Evolutionary conservation across 2,329 filamentous ascomycete genomes (phyloP).

Genomic region (Pyrenophora tritici-repentis): DNA sequence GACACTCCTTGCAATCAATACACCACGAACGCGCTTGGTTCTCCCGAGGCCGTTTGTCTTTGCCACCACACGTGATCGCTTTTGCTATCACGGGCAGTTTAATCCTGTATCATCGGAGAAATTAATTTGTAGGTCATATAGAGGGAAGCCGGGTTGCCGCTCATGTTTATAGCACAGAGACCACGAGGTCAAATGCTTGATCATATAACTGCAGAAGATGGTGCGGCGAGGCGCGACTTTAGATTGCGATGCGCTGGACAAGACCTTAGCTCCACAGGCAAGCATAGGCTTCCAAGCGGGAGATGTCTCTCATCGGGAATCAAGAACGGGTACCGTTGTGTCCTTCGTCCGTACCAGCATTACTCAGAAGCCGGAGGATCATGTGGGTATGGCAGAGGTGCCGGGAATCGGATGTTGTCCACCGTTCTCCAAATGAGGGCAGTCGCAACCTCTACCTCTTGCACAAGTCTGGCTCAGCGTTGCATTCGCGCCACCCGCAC

Average conservation of each 20-base stretch:
- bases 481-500: too few species aligned
- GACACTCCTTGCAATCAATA: neutral
- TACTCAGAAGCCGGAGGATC: too few species aligned
- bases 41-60: constrained; percentile 20
- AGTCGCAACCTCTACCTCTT: too few species aligned
- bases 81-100: constrained; percentile 11
- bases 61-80: constrained; percentile 27
- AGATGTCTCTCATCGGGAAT: too few species aligned
- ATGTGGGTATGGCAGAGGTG: too few species aligned
- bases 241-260: constrained; percentile 14
- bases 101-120: constrained; percentile 18
- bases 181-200: constrained; percentile 1
- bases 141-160: constrained; percentile 10
- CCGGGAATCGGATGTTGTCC: too few species aligned
- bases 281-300: neutral
- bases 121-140: constrained; percentile 28
- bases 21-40: constrained; percentile 30
- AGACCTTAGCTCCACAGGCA: constrained; percentile 9
- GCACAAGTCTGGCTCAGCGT: too few species aligned
- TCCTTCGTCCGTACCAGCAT: too few species aligned
- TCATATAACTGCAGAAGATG: neutral
- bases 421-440: too few species aligned
- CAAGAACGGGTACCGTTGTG: too few species aligned
- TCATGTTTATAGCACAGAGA: neutral
- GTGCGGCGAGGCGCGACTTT: constrained; percentile 4